Evolutionary conservation across 2,329 filamentous ascomycete genomes (phyloP), one percentile per base, ranked within the genome.

Genomic region (Penicillium verrucosum): DNA sequence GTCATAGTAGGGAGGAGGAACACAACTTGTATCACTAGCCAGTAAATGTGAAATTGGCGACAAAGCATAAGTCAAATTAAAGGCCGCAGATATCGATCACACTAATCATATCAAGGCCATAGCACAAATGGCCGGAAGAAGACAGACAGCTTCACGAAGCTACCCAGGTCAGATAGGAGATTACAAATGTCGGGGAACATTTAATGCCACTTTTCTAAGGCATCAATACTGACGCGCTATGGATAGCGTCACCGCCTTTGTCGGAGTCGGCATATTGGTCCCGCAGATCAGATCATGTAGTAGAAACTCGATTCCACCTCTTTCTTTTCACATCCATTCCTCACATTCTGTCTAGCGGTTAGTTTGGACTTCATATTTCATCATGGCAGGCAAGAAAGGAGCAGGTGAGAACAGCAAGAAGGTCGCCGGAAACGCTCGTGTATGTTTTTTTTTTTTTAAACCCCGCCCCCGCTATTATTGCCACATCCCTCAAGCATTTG

Each of bases 331-430:
- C 47, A 21, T 51, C 32, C 43, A 18, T 51, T 50, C 11, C n/a
- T 48, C 51, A 12, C n/a, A 43, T 27, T 38, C 41, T 50, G 48
- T 57, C 14, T 37, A 54, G 42, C 38, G 50, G 54, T 43, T 21
- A 54, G 14, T 46, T 41, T n/a, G 23, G 11, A 42, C 3, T 37
- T 34, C n/a, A 43, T 38, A 46, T 18, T 21, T 36, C 58, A 78
- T 63, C 62, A 92, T 92, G 89, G 87, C 81, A 66, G 90, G 89
- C 76, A 92, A 89, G 75, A 84, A 81, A 69, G 75, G 65, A 58
- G 77, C 69, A 52, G 83, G 79, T 52, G 92, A 95, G 61, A 91
- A 89, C 77, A 88, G 82, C 74, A 97, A 96, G 78, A 97, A 97
- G 80, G 91, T 79, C 3, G 85, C 88, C 9, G 94, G 93, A 62